A percentile compares a stretch with the other conserved stretches of the same genome.
These are phyloP conservation scores for Toxicodendron radicans DNA, from an alignment of 345 rosid species.

Conservation along the genomic window DNA sequence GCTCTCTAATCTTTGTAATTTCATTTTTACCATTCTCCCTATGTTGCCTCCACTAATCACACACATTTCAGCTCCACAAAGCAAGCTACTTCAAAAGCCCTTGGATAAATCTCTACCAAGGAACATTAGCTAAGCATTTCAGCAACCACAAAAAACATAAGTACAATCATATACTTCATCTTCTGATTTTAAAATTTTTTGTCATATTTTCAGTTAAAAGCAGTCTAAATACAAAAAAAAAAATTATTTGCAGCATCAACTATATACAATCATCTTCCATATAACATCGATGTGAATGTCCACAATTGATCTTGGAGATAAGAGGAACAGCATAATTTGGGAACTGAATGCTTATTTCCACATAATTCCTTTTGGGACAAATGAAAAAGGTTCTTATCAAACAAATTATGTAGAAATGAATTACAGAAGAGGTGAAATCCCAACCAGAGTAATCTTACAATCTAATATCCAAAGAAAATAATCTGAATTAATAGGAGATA, in stretches of 20 bases:
- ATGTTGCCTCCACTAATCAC: background rate
- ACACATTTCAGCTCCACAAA: slow-evolving; percentile 13
- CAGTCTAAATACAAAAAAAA: background rate
- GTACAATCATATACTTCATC: background rate
- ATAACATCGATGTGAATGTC: background rate
- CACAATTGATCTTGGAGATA: background rate
- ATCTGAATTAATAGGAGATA: background rate
- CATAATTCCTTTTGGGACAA: background rate
- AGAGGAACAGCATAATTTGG: background rate
- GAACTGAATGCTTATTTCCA: background rate
- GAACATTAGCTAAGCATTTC: background rate
- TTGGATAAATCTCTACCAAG: background rate
- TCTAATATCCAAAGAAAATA: background rate
- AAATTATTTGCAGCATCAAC: background rate
- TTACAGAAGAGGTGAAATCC: background rate
- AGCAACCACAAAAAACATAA: background rate
- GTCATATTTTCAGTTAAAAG: background rate
- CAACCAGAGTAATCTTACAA: background rate
- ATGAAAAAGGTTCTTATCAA: background rate
- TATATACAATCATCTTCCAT: background rate
- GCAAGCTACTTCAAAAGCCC: background rate
- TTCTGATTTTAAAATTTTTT: no score
- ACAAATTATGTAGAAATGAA: background rate
- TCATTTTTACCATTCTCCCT: background rate
- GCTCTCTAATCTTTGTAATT: background rate